phyloP scores from a whole-genome alignment of 768 basidiomycete species.

The Pleurotus tuber-regium region DNA sequence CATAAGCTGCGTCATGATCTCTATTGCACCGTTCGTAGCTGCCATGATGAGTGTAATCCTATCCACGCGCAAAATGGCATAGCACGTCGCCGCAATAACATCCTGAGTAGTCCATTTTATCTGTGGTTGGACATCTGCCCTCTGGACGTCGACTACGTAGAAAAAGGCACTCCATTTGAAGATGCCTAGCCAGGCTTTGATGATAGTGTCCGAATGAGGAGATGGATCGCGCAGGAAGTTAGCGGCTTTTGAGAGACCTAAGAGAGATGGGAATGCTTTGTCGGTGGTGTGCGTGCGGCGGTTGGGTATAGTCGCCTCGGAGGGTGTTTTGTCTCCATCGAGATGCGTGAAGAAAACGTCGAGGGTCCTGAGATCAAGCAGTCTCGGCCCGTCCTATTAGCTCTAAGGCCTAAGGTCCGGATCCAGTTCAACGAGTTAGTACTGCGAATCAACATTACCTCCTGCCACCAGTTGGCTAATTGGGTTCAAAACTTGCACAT shows the following conservation, averaged over 20 bases:
- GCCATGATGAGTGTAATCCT: slow-evolving; percentile 26
- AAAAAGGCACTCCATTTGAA: slow-evolving; percentile 36
- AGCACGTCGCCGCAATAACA: slow-evolving; percentile 26
- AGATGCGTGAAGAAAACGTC: slow-evolving; percentile 30
- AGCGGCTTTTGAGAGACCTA: slow-evolving; percentile 29
- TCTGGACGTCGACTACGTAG: slow-evolving; percentile 23
- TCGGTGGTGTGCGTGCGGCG: slow-evolving; percentile 19
- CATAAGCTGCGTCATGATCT: slow-evolving; percentile 34
- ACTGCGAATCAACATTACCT: background rate
- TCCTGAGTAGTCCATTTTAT: slow-evolving; percentile 23
- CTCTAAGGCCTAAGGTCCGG: too few species aligned
- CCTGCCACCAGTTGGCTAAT: background rate
- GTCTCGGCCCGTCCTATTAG: slow-evolving; percentile 9
- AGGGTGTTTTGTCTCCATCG: slow-evolving; percentile 18
- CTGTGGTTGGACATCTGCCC: slow-evolving; percentile 13
- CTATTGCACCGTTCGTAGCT: slow-evolving; percentile 27
- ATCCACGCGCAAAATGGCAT: slow-evolving; percentile 25
- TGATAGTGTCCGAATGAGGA: slow-evolving; percentile 19
- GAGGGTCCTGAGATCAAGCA: slow-evolving; percentile 21
- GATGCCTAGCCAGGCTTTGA: slow-evolving; percentile 31
- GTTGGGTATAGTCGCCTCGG: slow-evolving; percentile 10
- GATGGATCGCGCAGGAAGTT: slow-evolving; percentile 19
- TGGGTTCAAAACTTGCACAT: too few species aligned
- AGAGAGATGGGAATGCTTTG: slow-evolving; percentile 29
- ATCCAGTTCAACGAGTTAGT: too few species aligned